phyloP scores from a whole-genome alignment of 1,139 yeast genomes.

The Geotrichum australiense region DNA sequence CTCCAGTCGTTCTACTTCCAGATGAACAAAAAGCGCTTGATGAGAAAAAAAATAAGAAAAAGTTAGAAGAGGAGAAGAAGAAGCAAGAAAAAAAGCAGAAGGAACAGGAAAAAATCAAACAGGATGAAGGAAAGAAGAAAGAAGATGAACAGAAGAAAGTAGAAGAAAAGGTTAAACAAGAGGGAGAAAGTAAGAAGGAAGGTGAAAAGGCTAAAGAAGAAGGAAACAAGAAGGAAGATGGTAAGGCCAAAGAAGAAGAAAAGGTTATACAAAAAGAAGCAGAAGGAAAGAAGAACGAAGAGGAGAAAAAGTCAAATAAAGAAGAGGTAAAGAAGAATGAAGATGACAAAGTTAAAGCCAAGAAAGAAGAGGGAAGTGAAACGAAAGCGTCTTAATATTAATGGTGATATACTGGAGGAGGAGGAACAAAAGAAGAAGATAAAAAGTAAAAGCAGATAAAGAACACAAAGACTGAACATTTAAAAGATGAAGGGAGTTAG shows the following conservation, averaged over 20 bases:
- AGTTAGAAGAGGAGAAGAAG: slow-evolving; percentile 1
- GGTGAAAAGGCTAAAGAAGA: background rate
- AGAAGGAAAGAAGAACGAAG: background rate
- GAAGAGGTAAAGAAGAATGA: background rate
- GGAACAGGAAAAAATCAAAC: background rate
- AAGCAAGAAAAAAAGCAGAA: background rate
- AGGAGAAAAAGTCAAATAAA: background rate
- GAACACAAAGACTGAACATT: background rate
- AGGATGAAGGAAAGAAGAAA: background rate
- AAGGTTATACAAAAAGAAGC: background rate
- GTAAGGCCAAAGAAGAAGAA: background rate
- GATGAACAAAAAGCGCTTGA: slow-evolving; percentile 7
- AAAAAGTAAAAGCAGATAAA: background rate
- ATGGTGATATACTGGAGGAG: background rate
- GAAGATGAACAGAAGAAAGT: background rate
- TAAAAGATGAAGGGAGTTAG: background rate
- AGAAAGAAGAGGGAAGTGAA: background rate
- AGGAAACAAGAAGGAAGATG: background rate
- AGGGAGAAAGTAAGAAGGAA: background rate
- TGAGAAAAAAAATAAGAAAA: slow-evolving; percentile 4
- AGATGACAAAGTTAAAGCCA: background rate
- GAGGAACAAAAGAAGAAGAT: background rate
- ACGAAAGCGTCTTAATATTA: background rate
- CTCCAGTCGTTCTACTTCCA: slow-evolving; percentile 3
- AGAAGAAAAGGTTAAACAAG: background rate